phyloP scores from a whole-genome alignment of 352 stramenopile genomes.

The Pythium brachiatum region DNA sequence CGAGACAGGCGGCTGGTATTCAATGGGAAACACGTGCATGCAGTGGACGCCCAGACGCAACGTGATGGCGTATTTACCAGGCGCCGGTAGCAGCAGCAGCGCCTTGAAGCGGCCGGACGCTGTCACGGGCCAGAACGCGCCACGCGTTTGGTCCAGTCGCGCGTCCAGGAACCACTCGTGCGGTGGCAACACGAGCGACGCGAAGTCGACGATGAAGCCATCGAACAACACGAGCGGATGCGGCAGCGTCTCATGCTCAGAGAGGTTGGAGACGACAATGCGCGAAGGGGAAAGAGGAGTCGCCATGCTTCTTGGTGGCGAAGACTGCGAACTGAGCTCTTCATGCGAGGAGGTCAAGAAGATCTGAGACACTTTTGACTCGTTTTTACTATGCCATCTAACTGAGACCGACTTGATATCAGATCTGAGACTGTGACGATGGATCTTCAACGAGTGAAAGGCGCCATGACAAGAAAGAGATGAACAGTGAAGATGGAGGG shows the following conservation, averaged over 20 bases:
- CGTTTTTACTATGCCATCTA: not conserved
- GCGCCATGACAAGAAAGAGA: too few species aligned
- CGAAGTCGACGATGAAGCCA: constrained; percentile 26
- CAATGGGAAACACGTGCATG: constrained; percentile 32
- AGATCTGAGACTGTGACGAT: not conserved
- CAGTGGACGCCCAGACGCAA: constrained; percentile 9
- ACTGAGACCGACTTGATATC: not conserved
- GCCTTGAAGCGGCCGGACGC: constrained; percentile 53
- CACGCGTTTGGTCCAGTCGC: constrained; percentile 27
- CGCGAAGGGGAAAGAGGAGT: not conserved
- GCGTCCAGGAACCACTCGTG: constrained; percentile 40
- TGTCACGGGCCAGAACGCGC: constrained; percentile 50
- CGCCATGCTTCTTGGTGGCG: not conserved
- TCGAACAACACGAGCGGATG: constrained; percentile 62
- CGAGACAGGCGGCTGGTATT: constrained; percentile 32
- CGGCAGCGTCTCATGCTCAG: constrained; percentile 67
- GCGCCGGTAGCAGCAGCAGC: constrained; percentile 48
- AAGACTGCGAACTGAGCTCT: not conserved
- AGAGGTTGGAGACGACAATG: constrained; percentile 81
- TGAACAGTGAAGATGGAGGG: too few species aligned
- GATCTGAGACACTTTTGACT: not conserved
- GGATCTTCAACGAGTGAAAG: not conserved
- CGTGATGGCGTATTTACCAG: constrained; percentile 34
- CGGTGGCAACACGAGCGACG: not conserved
- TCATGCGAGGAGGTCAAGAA: not conserved